phyloP scores from a whole-genome alignment of 1,284 basidiomycete genomes.

The Cutaneotrichosporon sp. region DNA sequence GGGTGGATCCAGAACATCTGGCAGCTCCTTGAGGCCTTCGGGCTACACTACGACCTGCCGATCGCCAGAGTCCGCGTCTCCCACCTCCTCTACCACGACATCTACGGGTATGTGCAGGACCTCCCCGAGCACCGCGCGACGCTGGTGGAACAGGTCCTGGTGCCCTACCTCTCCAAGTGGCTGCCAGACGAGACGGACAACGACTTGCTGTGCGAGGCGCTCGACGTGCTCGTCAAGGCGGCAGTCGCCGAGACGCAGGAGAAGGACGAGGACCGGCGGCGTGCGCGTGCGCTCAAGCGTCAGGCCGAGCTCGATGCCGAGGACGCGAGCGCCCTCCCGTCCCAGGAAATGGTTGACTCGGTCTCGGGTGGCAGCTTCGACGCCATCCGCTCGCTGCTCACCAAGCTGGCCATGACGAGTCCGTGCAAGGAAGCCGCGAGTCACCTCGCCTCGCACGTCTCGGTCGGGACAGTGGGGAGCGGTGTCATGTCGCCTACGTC shows the following conservation, averaged over 20 bases:
- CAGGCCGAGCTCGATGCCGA: constrained; percentile 38
- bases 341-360: constrained; percentile 32
- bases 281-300: constrained; percentile 25
- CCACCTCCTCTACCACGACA: constrained; percentile 50
- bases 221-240: constrained; percentile 48
- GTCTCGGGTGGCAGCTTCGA: constrained; percentile 46
- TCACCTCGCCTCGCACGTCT: constrained; percentile 1
- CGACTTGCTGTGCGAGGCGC: constrained; percentile 43
- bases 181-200: constrained; percentile 50
- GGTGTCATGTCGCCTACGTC: not conserved
- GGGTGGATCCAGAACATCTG: constrained; percentile 57
- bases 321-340: constrained; percentile 35
- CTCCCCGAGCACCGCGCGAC: constrained; percentile 48
- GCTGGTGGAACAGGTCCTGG: constrained; percentile 52
- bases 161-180: constrained; percentile 54
- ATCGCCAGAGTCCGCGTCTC: constrained; percentile 43
- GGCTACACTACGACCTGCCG: constrained; percentile 33
- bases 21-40: constrained; percentile 54
- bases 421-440: constrained; percentile 26
- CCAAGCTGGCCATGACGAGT: constrained; percentile 44
- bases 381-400: constrained; percentile 46
- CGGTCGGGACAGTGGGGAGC: not conserved
- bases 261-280: constrained; percentile 44
- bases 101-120: constrained; percentile 54
- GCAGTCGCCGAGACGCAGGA: constrained; percentile 54